Conservation (phyloP, 2,329 filamentous ascomycete species). For the Gnomoniopsis smithogilvyi region DNA sequence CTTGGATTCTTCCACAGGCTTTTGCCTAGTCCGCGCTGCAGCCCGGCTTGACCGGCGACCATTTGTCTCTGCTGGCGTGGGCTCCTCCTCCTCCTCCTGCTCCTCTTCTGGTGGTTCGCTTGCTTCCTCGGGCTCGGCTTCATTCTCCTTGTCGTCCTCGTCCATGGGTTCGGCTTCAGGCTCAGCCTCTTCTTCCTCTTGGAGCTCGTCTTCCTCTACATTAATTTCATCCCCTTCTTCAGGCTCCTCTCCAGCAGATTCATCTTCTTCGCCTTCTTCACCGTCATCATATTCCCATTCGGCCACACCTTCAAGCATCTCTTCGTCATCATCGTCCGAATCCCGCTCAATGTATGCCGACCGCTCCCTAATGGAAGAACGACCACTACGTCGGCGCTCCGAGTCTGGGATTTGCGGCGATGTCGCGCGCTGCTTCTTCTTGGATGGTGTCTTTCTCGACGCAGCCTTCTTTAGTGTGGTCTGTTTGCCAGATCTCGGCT, state of each 20-base stretch:
- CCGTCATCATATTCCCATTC: constrained; percentile 53
- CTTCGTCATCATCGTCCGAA: constrained; percentile 56
- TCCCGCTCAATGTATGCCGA: constrained; percentile 55
- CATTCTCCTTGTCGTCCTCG: constrained; percentile 8
- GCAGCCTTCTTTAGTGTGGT: constrained; percentile 22
- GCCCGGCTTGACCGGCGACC: constrained; percentile 18
- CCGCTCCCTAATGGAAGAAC: constrained; percentile 35
- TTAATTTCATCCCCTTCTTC: constrained; percentile 22
- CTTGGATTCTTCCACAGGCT: constrained; percentile 8
- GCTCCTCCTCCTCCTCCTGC: constrained; percentile 8
- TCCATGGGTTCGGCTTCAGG: constrained; percentile 5
- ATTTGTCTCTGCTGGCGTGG: constrained; percentile 12
- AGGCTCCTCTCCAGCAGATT: constrained; percentile 19
- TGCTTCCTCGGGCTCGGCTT: neutral
- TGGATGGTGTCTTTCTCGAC: constrained; percentile 28
- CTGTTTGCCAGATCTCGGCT: constrained; percentile 34
- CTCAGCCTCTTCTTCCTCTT: constrained; percentile 1
- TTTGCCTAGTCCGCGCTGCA: constrained; percentile 12
- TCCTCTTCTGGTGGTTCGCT: constrained; percentile 8
- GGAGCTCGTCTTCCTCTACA: constrained; percentile 15
- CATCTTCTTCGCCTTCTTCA: constrained; percentile 29
- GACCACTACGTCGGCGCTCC: constrained; percentile 56
- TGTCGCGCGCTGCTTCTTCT: constrained; percentile 29
- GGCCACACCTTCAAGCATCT: constrained; percentile 59
- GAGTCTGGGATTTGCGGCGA: constrained; percentile 31